Evolutionary conservation across 2,329 filamentous ascomycete genomes (phyloP), one percentile per base, ranked within the genome.

Genomic region (Aspergillus texensis): DNA sequence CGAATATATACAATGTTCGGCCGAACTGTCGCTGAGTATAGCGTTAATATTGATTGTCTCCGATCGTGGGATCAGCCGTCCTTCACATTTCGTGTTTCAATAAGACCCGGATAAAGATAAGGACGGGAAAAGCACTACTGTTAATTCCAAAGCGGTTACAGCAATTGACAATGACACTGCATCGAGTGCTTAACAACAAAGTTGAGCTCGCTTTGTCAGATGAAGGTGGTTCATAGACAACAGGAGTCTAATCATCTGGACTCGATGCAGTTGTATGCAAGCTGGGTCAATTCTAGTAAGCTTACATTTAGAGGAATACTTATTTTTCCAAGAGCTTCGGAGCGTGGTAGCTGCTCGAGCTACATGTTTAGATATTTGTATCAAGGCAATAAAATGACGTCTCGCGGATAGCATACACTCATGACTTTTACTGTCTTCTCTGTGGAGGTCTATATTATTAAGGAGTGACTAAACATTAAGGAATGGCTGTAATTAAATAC

Each of bases 391-490:
- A 1, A 14, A 24, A 24, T 24, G 0, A 21, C 1, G 6, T 28
- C 6, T 2, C 4, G 2, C 6, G 14, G 6, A 2, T 28, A 14
- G 21, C 46, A 26, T 26, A 8, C 24, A 50, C 6, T 28, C 1
- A 19, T 26, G 24, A 4, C n/a, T 8, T 12, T 12, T 52, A 16
- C 3, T 46, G 10, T 24, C 39, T 21, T 50, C 24, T 16, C 24
- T 50, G 46, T 4, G 8, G 24, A 14, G 2, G 2, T 50, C 46
- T 52, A 30, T 21, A 4, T n/a, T n/a, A 52, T 52, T 10, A 52
- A 30, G 48, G 48, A 52, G 48, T 30, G 48, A 4, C 48, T 52
- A 52, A n/a, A 52, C 26, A 52, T 52, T 30, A 52, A 52, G 48
- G 48, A 52, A 30, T 14, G 48, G 28, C 48, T 50, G 32, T n/a